Base-by-base conservation (phyloP, 495 filamentous ascomycete species). In the Polyplosphaeria fusca region DNA sequence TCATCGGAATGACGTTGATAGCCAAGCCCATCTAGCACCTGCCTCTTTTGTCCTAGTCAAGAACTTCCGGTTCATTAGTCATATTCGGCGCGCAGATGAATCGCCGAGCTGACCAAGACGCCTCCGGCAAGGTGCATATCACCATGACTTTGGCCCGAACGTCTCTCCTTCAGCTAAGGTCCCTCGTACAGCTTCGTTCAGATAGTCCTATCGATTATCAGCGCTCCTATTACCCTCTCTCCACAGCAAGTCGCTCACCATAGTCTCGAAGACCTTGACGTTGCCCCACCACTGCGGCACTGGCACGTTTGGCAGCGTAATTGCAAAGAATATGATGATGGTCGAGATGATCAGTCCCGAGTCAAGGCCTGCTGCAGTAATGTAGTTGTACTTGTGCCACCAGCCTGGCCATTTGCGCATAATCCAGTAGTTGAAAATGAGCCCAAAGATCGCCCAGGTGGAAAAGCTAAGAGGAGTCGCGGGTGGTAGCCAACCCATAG, bases 361-460 rank as follows among this genome's bases (percentile, higher is more conserved):
- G 62, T 88, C 85, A 54, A 91, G 73, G 2, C 81, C 86, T 0
- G 86, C 86, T 19, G 85, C 87, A 0, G 84, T 79, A 60, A 89
- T 75, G 67, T 89, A 91, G 74, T 89, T 91, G 69, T 88, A 89
- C 57, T 84, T 81, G 74, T 84, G 74, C 86, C 84, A 88, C 86
- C 85, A 88, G 27, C 84, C 84, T 27, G 75, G 78, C 70, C 74
- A 82, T 55, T 77, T 75, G 57, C 82, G 73, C 35, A 80, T 75
- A 55, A 88, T 79, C 47, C 70, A 80, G 66, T 80, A 84, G 67
- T 88, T 86, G 73, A 87, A 88, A 37, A 82, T 39, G 47, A 79
- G 75, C 2, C 86, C 86, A 18, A 86, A 79, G 27, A 82, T 74
- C n/a, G 82, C 84, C 85, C 85, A 88, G 57, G 78, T 75, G 40